Conservation (phyloP, 176 grass and related monocot genomes). For the Musa itinerans region DNA sequence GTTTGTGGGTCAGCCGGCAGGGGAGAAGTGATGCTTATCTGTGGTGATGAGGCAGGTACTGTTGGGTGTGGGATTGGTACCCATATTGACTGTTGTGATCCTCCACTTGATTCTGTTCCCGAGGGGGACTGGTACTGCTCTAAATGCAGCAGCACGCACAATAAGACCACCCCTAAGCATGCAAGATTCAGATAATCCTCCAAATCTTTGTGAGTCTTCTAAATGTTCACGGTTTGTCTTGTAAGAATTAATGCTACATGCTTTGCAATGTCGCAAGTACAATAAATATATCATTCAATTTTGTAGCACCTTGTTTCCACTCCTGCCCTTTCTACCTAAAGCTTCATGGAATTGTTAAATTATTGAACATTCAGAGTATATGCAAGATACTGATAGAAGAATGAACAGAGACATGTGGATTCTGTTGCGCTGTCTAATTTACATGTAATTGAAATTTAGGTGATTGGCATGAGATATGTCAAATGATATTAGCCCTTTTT, state of each 20-base stretch:
- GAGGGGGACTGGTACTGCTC: conserved; percentile 61
- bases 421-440: too few relatives aligned
- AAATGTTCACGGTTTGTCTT: neutral
- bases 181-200: conserved; percentile 24
- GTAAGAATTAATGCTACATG: neutral
- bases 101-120: conserved; percentile 49
- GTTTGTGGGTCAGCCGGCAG: conserved; percentile 42
- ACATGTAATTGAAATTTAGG: too few relatives aligned
- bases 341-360: too few relatives aligned
- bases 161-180: neutral
- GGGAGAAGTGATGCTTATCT: conserved; percentile 78
- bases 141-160: conserved; percentile 26
- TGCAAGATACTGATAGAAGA: too few relatives aligned
- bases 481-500: too few relatives aligned
- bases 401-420: too few relatives aligned
- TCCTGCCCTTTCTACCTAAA: too few relatives aligned
- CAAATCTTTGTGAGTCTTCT: conserved; percentile 9
- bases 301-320: too few relatives aligned
- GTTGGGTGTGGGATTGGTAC: conserved; percentile 55
- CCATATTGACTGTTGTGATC: conserved; percentile 80
- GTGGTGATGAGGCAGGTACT: conserved; percentile 43
- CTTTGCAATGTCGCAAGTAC: neutral
- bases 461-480: too few relatives aligned
- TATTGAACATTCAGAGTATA: too few relatives aligned
- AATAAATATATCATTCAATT: neutral